Percentiles rank a stretch among this genome's conserved stretches.
Conservation (phyloP, 1,284 basidiomycete genomes). For the Ustilago shanxiensis region DNA sequence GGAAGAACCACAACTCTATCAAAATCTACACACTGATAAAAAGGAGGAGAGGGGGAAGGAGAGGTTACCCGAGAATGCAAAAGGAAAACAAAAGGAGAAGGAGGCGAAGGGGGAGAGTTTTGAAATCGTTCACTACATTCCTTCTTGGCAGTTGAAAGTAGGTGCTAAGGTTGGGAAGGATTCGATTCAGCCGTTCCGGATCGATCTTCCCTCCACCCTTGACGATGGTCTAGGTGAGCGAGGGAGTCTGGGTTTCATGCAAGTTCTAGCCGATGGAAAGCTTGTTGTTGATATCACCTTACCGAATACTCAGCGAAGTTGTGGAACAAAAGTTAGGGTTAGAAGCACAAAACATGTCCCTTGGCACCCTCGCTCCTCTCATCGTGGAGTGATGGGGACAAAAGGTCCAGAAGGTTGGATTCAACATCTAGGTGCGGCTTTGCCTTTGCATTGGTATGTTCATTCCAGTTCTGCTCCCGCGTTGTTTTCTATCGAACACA, state of each 20-base stretch:
- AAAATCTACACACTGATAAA: neutral
- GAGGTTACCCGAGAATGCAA: neutral
- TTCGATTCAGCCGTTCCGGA: slow-evolving; percentile 33
- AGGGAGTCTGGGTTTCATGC: slow-evolving; percentile 18
- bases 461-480: slow-evolving; percentile 28
- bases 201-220: slow-evolving; percentile 17
- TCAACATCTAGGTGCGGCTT: slow-evolving; percentile 33
- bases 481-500: slow-evolving; percentile 36
- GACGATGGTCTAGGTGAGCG: neutral
- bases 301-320: neutral
- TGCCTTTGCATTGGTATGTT: slow-evolving; percentile 51
- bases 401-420: slow-evolving; percentile 37
- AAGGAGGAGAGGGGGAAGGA: neutral
- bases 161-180: neutral
- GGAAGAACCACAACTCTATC: slow-evolving; percentile 20
- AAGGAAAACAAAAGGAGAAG: neutral
- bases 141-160: slow-evolving; percentile 33
- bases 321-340: slow-evolving; percentile 18
- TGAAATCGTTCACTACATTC: slow-evolving; percentile 34
- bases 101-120: slow-evolving; percentile 21
- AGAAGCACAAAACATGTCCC: slow-evolving; percentile 17
- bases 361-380: slow-evolving; percentile 12
- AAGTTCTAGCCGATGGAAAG: slow-evolving; percentile 27
- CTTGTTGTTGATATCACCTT: slow-evolving; percentile 29
- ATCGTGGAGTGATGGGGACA: slow-evolving; percentile 17